Evolutionary conservation across 75 land plant genomes (phyloP).

Genomic region (Cunninghamia lanceolata): DNA sequence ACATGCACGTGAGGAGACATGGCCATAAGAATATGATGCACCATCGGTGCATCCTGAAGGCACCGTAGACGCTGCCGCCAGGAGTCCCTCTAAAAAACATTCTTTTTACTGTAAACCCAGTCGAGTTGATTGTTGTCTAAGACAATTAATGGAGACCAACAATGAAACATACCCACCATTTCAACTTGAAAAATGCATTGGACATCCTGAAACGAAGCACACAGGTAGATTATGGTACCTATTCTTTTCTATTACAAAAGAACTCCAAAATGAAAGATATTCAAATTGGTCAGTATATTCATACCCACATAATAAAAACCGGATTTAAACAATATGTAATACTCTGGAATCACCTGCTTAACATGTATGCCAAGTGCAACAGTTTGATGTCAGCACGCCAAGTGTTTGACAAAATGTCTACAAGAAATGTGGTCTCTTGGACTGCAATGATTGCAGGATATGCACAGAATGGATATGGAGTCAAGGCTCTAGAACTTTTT

Average conservation of each 20-base stretch:
- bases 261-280: neutral
- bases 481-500: slow-evolving; percentile 32
- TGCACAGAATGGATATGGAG: slow-evolving; percentile 18
- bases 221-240: neutral
- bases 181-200: neutral
- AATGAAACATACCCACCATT: neutral
- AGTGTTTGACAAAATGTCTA: slow-evolving; percentile 52
- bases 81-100: no score
- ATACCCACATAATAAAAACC: slow-evolving; percentile 22
- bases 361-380: slow-evolving; percentile 48
- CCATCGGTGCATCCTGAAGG: no score
- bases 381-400: slow-evolving; percentile 12
- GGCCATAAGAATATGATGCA: no score
- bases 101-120: no score
- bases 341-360: slow-evolving; percentile 38
- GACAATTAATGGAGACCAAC: neutral
- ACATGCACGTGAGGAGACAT: no score
- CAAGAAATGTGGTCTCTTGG: slow-evolving; percentile 62
- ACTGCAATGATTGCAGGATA: slow-evolving; percentile 45
- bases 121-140: no score
- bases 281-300: slow-evolving; percentile 26
- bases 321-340: slow-evolving; percentile 23
- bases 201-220: neutral
- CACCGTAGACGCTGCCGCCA: no score
- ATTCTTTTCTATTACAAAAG: neutral